Evolutionary conservation across 163 green algal species (phyloP), one percentile per base, ranked within the genome.

Genomic region (Trebouxia gelatinosa): DNA sequence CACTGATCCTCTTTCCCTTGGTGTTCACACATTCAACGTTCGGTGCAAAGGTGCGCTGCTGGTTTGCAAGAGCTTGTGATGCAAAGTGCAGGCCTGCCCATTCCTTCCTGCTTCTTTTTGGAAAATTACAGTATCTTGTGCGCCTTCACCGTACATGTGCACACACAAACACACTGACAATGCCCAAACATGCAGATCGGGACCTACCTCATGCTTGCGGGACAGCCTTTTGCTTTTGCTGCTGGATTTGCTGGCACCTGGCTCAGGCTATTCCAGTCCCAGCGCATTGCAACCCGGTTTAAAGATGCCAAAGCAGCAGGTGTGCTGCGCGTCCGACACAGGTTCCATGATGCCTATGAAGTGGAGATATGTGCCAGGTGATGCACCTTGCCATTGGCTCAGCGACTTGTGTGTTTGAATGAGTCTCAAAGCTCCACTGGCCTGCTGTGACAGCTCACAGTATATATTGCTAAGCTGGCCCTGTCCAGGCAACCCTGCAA

Each of bases 301-400:
- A 76, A 61, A 21, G 68, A 59, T 46, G 68, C 68, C 21, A 76
- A 58, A 19, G 68, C 39, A 46, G 68, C 68, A 40, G 68, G 68
- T 29, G 68, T 76, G 11, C 31, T 76, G n/a, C n/a, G 40, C 32
- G 68, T 76, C 4, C 68, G 68, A 21, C 68, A 84, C 82, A 75
- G 74, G 35, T 84, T 86, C 38, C 48, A 39, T 5, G 82, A 86
- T 58, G 68, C 68, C 1, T 77, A 78, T 72, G 66, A 84, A 48
- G 79, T 85, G 21, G 82, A 87, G 64, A 80, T 87, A 9, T 59
- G 80, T 40, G 79, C 79, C 6, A 81, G 82, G n/a, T 82, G 79
- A 37, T n/a, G n/a, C n/a, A n/a, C n/a, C n/a, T n/a, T n/a, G n/a
- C n/a, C n/a, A n/a, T n/a, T n/a, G n/a, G n/a, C n/a, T n/a, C n/a